phyloP scores from a whole-genome alignment of 352 stramenopile species.

The Phytophthora sojae region DNA sequence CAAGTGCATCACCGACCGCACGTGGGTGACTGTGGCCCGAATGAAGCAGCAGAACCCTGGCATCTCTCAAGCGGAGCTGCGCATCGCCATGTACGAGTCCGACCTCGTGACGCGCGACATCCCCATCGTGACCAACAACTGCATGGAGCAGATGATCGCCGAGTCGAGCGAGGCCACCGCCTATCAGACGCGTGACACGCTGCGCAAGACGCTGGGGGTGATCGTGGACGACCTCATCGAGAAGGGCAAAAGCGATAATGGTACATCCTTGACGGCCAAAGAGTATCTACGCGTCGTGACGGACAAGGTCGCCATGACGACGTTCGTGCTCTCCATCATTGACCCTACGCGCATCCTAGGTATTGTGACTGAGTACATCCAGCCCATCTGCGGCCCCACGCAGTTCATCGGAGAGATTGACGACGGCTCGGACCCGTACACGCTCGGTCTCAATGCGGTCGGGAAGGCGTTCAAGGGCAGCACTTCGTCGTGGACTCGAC shows the following conservation, averaged over 20 bases:
- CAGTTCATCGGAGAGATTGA: constrained; percentile 28
- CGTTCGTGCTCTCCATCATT: constrained; percentile 27
- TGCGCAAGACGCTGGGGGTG: constrained; percentile 48
- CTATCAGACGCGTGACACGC: constrained; percentile 41
- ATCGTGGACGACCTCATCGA: constrained; percentile 52
- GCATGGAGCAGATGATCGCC: constrained; percentile 27
- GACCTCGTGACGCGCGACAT: constrained; percentile 12
- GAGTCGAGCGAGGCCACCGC: constrained; percentile 16
- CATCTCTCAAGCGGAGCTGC: not conserved
- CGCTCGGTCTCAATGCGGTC: not conserved
- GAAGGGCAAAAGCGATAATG: constrained; percentile 28
- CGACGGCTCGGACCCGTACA: not conserved
- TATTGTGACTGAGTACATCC: constrained; percentile 41
- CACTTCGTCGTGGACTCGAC: not conserved
- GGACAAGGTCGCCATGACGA: not conserved
- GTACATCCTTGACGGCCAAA: constrained; percentile 18
- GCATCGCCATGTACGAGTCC: not conserved
- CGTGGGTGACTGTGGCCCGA: constrained; percentile 19
- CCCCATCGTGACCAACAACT: constrained; percentile 43
- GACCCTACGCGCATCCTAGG: constrained; percentile 46
- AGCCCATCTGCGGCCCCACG: constrained; percentile 56
- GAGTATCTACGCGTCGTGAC: not conserved
- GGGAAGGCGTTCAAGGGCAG: not conserved
- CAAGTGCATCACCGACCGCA: constrained; percentile 22
- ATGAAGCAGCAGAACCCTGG: not conserved